Conservation (phyloP, 352 stramenopile species). For the Phytophthora colocasiae region DNA sequence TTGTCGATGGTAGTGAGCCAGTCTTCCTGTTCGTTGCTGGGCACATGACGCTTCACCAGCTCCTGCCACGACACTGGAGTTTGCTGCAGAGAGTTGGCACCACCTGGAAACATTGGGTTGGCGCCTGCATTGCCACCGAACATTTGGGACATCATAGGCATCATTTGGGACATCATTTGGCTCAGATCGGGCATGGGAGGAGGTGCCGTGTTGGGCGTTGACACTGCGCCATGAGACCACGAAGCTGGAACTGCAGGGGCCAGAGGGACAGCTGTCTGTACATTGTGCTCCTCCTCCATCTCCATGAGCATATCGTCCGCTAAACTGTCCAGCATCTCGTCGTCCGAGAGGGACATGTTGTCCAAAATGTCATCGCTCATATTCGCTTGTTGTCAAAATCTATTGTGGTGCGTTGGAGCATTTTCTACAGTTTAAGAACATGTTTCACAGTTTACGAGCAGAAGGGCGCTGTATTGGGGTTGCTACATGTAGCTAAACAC, state of each 20-base stretch:
- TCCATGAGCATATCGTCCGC: slow-evolving; percentile 86
- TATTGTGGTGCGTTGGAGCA: slow-evolving; percentile 1
- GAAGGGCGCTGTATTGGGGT: slow-evolving; percentile 1
- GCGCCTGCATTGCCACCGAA: slow-evolving; percentile 45
- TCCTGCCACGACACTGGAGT: slow-evolving; percentile 68
- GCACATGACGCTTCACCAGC: slow-evolving; percentile 68
- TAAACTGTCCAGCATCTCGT: slow-evolving; percentile 84
- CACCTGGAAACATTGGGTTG: slow-evolving; percentile 37
- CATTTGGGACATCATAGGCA: slow-evolving; percentile 90
- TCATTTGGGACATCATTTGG: slow-evolving; percentile 90
- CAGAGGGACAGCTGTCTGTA: slow-evolving; percentile 13
- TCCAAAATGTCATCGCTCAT: slow-evolving; percentile 85
- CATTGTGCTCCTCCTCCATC: slow-evolving; percentile 45
- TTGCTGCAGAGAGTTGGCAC: slow-evolving; percentile 40
- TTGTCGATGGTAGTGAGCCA: slow-evolving; percentile 74
- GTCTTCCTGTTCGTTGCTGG: slow-evolving; percentile 56
- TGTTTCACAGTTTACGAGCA: slow-evolving; percentile 15
- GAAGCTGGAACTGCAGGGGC: slow-evolving; percentile 32
- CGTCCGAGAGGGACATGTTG: slow-evolving; percentile 86
- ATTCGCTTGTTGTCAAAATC: slow-evolving; percentile 5
- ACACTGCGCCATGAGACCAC: slow-evolving; percentile 34
- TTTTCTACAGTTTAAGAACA: slow-evolving; percentile 12
- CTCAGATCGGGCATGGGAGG: slow-evolving; percentile 65
- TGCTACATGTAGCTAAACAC: neutral
- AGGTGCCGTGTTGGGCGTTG: slow-evolving; percentile 4